Conservation (phyloP, 1,284 basidiomycete genomes). For the Apiotrichum porosum region DNA sequence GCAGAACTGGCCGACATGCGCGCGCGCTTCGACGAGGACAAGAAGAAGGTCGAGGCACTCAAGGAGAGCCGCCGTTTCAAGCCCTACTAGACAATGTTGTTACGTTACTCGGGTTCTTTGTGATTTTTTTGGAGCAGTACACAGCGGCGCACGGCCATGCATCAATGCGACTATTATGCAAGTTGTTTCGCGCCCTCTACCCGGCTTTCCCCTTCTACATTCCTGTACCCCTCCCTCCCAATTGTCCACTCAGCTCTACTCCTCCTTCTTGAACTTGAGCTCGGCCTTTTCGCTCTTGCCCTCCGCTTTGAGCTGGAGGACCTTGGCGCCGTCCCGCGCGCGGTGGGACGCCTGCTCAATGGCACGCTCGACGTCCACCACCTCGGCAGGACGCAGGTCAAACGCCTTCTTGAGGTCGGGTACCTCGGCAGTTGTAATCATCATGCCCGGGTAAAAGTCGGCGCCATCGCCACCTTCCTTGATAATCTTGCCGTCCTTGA, state of each 20-base stretch:
- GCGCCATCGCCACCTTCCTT: not conserved
- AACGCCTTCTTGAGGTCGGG: conserved; percentile 41
- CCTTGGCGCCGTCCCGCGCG: conserved; percentile 18
- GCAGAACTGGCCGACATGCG: conserved; percentile 71
- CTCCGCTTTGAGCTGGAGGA: conserved; percentile 11
- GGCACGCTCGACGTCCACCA: conserved; percentile 48
- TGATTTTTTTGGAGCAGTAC: too few species aligned
- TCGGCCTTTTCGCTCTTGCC: conserved; percentile 2
- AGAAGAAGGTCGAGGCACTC: conserved; percentile 75
- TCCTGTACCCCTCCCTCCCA: too few species aligned
- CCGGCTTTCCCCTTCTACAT: too few species aligned
- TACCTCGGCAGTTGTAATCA: conserved; percentile 34
- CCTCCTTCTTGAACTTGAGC: too few species aligned
- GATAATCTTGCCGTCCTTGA: not conserved
- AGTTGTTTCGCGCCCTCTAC: too few species aligned
- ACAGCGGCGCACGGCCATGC: too few species aligned
- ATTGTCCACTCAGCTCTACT: too few species aligned
- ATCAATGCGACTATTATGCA: too few species aligned
- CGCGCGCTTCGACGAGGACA: conserved; percentile 76
- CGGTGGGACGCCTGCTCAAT: conserved; percentile 48
- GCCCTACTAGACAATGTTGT: conserved; percentile 59
- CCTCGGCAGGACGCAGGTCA: conserved; percentile 39
- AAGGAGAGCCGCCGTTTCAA: conserved; percentile 74
- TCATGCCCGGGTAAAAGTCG: conserved; percentile 10
- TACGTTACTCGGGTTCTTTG: not conserved